A percentile compares a stretch with the other conserved stretches of the same genome.
These are phyloP conservation scores for Boletellus ananas DNA, from an alignment of 768 basidiomycete species.

Conservation along the genomic window DNA sequence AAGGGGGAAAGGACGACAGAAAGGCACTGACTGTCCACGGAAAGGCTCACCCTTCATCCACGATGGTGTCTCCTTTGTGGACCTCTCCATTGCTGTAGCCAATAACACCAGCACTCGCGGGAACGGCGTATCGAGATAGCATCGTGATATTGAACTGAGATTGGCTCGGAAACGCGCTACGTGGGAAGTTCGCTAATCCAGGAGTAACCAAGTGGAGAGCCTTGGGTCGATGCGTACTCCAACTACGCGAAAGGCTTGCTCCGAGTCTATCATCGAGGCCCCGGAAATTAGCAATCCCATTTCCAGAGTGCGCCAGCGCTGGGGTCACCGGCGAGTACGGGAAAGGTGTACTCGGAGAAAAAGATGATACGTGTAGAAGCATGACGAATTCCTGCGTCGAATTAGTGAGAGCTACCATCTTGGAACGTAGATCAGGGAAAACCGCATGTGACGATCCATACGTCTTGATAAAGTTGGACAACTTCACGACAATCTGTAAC, in stretches of 20 bases:
- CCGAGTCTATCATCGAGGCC: conserved; percentile 45
- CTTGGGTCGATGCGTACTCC: conserved; percentile 49
- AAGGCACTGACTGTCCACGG: conserved; percentile 13
- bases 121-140: conserved; percentile 18
- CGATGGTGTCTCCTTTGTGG: conserved; percentile 9
- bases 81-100: conserved; percentile 16
- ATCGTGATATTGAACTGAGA: conserved; percentile 41
- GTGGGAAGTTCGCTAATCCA: conserved; percentile 37
- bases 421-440: conserved; percentile 56
- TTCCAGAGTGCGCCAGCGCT: conserved; percentile 22
- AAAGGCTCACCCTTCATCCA: conserved; percentile 33
- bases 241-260: conserved; percentile 55
- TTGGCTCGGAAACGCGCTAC: conserved; percentile 52
- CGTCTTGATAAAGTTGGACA: conserved; percentile 71
- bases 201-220: conserved; percentile 36
- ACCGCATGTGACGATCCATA: conserved; percentile 55
- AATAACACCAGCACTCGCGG: conserved; percentile 1
- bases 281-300: conserved; percentile 17
- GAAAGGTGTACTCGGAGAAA: conserved; percentile 56
- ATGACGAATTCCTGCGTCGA: conserved; percentile 86
- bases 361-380: conserved; percentile 79
- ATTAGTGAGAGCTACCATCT: conserved; percentile 74
- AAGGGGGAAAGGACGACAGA: not conserved
- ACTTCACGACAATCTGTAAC: conserved; percentile 66
- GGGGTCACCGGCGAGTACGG: conserved; percentile 57